Evolutionary conservation across 441 rosid species (phyloP).

Genomic region (Erodium texanum): DNA sequence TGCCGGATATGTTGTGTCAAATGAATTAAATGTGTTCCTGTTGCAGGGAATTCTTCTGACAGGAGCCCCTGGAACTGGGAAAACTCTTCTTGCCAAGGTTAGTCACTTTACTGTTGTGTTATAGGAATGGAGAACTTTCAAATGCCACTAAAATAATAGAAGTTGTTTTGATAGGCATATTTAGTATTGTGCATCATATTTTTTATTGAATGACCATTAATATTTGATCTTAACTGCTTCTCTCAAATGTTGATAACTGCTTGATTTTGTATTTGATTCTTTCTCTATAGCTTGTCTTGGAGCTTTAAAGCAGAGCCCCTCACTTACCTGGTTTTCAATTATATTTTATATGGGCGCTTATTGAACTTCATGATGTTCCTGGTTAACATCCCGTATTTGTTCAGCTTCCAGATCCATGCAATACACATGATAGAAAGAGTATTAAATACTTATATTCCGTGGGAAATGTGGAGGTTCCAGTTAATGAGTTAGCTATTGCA

Average conservation of each 20-base stretch:
- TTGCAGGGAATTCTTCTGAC: conserved; percentile 94
- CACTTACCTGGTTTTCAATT: neutral
- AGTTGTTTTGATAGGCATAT: neutral
- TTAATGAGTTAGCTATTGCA: neutral
- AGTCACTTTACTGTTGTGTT: conserved; percentile 4
- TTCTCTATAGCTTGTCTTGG: neutral
- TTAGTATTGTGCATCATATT: neutral
- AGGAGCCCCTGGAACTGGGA: conserved; percentile 99
- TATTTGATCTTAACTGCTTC: neutral
- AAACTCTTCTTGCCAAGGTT: conserved; percentile 95
- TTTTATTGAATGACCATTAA: neutral
- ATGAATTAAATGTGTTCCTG: conserved; percentile 14
- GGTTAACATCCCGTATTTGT: neutral
- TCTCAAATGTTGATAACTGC: no score
- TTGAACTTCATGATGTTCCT: neutral
- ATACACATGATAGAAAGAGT: neutral
- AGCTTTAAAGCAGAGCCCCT: neutral
- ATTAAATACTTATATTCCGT: neutral
- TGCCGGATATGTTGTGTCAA: neutral
- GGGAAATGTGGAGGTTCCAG: neutral
- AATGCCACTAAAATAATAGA: neutral
- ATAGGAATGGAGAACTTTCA: neutral
- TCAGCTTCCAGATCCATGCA: neutral
- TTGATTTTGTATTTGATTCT: neutral
- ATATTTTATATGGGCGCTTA: neutral